These are phyloP conservation scores for Candida koratica DNA, from an alignment of 805 yeast species.

Conservation along the genomic window DNA sequence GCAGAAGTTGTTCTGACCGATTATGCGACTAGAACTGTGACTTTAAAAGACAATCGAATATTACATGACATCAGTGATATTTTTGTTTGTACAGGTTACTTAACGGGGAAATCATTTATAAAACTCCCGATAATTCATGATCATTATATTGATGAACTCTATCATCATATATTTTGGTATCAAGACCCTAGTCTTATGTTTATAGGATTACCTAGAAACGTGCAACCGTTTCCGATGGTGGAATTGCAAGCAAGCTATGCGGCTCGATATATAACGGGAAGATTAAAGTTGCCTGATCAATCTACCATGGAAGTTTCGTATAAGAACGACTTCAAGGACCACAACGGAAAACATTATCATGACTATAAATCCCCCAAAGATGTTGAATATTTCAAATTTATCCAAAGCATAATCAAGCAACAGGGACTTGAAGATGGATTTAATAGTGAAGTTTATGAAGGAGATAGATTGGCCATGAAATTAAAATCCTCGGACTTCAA, in stretches of 20 bases:
- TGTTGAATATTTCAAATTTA: conserved; percentile 50
- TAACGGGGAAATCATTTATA: conserved; percentile 33
- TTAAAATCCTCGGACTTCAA: conserved; percentile 9
- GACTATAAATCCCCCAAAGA: conserved; percentile 52
- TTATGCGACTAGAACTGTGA: conserved; percentile 19
- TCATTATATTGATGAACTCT: conserved; percentile 20
- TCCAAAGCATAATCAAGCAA: conserved; percentile 16
- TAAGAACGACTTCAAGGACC: conserved; percentile 20
- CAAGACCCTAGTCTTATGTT: conserved; percentile 44
- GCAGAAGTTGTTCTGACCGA: conserved; percentile 27
- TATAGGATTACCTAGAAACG: conserved; percentile 41
- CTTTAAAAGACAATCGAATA: conserved; percentile 2
- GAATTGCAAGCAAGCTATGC: conserved; percentile 46
- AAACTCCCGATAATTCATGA: conserved; percentile 10
- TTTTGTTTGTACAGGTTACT: conserved; percentile 39
- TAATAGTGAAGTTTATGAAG: conserved; percentile 13
- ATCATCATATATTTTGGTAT: conserved; percentile 45
- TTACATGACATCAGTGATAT: conserved; percentile 23
- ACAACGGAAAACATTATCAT: conserved; percentile 26
- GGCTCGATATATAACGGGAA: conserved; percentile 41
- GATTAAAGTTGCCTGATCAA: conserved; percentile 36
- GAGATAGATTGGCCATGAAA: conserved; percentile 8
- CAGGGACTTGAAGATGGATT: conserved; percentile 10
- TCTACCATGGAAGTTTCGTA: conserved; percentile 35
- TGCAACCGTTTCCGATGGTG: conserved; percentile 47